These are phyloP conservation scores for Plasmodiophora brassicae DNA, from an alignment of 208 protist genomes.

Conservation along the genomic window DNA sequence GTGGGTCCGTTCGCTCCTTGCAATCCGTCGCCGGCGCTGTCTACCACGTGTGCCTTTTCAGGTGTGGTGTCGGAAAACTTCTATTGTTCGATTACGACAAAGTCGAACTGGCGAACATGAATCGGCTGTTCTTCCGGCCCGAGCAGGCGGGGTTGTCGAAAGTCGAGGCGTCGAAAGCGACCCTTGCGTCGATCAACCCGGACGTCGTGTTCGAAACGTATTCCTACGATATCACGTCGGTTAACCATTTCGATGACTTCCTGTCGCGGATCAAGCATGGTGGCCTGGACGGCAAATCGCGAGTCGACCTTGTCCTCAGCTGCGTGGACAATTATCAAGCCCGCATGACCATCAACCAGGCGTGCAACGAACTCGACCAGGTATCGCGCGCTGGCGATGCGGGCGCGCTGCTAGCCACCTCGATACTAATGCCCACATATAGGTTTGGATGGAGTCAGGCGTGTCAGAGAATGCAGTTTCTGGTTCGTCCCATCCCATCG, in stretches of 20 bases:
- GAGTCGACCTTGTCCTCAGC: slow-evolving; percentile 80
- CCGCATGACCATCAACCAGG: slow-evolving; percentile 84
- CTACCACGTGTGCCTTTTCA: no score
- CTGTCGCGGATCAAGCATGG: neutral
- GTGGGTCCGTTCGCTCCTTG: neutral
- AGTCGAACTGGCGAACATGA: slow-evolving; percentile 96
- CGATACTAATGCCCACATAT: no score
- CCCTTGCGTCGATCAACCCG: slow-evolving; percentile 82
- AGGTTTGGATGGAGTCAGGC: slow-evolving; percentile 86
- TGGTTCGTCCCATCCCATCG: neutral
- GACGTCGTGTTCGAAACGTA: slow-evolving; percentile 64
- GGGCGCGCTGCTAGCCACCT: no score
- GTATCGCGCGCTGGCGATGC: slow-evolving; percentile 41
- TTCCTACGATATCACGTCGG: slow-evolving; percentile 33
- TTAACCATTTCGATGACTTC: slow-evolving; percentile 40
- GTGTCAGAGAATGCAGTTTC: slow-evolving; percentile 91
- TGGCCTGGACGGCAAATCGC: slow-evolving; percentile 34
- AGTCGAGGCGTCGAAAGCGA: slow-evolving; percentile 66
- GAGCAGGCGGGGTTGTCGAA: slow-evolving; percentile 87
- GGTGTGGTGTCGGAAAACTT: slow-evolving; percentile 90
- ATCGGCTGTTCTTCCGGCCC: slow-evolving; percentile 78
- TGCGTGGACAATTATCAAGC: slow-evolving; percentile 95
- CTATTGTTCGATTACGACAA: slow-evolving; percentile 96
- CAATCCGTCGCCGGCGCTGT: no score
- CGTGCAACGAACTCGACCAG: slow-evolving; percentile 75